Evolutionary conservation across 176 grass and related monocot species (phyloP).

Genomic region (maize (Zea mays)): DNA sequence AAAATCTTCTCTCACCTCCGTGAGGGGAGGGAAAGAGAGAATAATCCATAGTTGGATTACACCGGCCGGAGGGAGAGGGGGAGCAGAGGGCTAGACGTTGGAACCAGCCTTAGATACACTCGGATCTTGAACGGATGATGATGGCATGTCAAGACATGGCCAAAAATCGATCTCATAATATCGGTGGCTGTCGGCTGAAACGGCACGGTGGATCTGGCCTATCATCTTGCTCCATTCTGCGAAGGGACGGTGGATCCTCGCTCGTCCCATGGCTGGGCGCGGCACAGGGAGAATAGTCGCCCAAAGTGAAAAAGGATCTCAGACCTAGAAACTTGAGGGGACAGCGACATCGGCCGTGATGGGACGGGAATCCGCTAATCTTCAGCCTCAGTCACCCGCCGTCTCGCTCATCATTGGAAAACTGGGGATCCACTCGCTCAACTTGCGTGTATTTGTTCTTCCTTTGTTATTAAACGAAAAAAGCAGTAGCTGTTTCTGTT

Average conservation of each 20-base stretch:
- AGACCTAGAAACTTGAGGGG: background rate
- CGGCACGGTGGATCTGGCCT: background rate
- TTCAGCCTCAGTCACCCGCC: background rate
- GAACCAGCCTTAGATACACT: too few species aligned
- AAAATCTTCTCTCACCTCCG: too few species aligned
- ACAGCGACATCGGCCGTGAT: background rate
- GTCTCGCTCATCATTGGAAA: background rate
- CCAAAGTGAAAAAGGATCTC: background rate
- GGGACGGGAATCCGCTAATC: background rate
- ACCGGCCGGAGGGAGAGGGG: too few species aligned
- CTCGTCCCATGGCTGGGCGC: too few species aligned
- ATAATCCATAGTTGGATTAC: too few species aligned
- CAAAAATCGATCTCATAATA: background rate
- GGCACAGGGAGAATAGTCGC: background rate
- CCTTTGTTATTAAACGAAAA: too few species aligned
- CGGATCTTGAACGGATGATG: background rate
- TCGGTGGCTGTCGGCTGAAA: background rate
- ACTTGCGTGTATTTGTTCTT: background rate
- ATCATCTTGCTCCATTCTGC: background rate
- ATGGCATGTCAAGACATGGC: background rate
- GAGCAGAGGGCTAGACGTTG: too few species aligned
- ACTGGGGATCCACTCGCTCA: constrained; percentile 10
- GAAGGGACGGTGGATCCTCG: background rate
- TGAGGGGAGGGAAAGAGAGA: too few species aligned
- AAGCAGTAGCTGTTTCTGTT: too few species aligned